Evolutionary conservation across 805 yeast species (phyloP).

Genomic region (Lipomyces chichibuensis): DNA sequence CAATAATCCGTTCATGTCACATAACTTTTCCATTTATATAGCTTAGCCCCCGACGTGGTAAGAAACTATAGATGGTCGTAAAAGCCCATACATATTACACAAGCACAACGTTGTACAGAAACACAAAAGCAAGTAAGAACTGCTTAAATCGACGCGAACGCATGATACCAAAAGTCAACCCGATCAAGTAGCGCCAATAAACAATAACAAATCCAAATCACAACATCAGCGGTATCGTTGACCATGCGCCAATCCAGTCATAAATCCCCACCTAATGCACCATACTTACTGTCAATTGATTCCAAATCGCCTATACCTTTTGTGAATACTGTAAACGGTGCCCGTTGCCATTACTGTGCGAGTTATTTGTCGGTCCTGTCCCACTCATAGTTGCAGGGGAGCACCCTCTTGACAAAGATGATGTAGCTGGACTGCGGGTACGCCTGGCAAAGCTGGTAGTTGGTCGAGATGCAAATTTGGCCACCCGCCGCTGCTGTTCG

Average conservation of each 20-base stretch:
- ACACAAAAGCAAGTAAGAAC: neutral
- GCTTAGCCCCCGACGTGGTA: too few relatives aligned
- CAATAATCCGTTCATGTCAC: too few relatives aligned
- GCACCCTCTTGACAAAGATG: constrained; percentile 17
- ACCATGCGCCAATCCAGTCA: neutral
- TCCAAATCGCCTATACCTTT: constrained; percentile 13
- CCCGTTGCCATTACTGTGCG: constrained; percentile 9
- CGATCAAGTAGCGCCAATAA: neutral
- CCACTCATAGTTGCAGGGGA: constrained; percentile 16
- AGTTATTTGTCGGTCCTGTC: neutral
- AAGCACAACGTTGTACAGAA: neutral
- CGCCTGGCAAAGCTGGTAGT: constrained; percentile 24
- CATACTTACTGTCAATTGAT: neutral
- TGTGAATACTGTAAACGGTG: constrained; percentile 33
- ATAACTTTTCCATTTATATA: too few relatives aligned
- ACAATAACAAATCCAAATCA: neutral
- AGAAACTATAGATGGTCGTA: neutral
- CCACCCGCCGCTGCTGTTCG: constrained; percentile 31
- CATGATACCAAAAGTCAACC: neutral
- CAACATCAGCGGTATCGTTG: neutral
- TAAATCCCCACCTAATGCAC: neutral
- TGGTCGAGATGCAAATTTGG: constrained; percentile 29
- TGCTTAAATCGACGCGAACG: neutral
- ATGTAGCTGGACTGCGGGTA: constrained; percentile 26
- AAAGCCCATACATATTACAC: neutral